Conservation (phyloP, 2,329 filamentous ascomycete species). For the Pezicula radicicola region DNA sequence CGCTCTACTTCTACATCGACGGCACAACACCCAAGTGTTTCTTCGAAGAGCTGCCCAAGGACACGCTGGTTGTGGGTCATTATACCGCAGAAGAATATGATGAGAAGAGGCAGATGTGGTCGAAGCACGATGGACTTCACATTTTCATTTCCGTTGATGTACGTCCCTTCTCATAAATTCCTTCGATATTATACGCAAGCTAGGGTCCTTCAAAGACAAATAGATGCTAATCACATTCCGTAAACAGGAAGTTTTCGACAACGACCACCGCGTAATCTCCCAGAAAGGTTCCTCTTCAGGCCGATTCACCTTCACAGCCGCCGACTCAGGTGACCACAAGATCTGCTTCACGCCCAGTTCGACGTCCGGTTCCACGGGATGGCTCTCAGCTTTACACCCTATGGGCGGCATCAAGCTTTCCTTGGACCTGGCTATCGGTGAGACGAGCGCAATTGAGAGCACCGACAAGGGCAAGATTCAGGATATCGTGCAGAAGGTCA, state of each 20-base stretch:
- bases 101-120: slow-evolving; percentile 64
- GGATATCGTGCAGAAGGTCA: slow-evolving; percentile 83
- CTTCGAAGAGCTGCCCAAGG: slow-evolving; percentile 96
- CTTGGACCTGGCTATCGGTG: slow-evolving; percentile 89
- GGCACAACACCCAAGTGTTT: slow-evolving; percentile 87
- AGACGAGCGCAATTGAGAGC: slow-evolving; percentile 90
- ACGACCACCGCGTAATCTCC: slow-evolving; percentile 92
- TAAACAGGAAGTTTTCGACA: slow-evolving; percentile 83
- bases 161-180: slow-evolving; percentile 26
- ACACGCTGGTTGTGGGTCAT: slow-evolving; percentile 92
- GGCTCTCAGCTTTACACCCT: slow-evolving; percentile 63
- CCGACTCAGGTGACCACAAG: slow-evolving; percentile 91
- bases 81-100: slow-evolving; percentile 86
- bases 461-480: slow-evolving; percentile 90
- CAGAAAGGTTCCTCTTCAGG: slow-evolving; percentile 74
- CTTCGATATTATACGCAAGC: background rate
- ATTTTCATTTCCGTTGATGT: slow-evolving; percentile 91
- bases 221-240: slow-evolving; percentile 2
- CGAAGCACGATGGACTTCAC: slow-evolving; percentile 69
- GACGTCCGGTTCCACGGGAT: slow-evolving; percentile 64
- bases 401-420: slow-evolving; percentile 79
- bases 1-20: slow-evolving; percentile 95
- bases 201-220: no score
- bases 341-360: slow-evolving; percentile 91
- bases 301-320: slow-evolving; percentile 92